These are phyloP conservation scores for Pelargonium australe DNA, from an alignment of 441 rosid species.

Conservation along the genomic window DNA sequence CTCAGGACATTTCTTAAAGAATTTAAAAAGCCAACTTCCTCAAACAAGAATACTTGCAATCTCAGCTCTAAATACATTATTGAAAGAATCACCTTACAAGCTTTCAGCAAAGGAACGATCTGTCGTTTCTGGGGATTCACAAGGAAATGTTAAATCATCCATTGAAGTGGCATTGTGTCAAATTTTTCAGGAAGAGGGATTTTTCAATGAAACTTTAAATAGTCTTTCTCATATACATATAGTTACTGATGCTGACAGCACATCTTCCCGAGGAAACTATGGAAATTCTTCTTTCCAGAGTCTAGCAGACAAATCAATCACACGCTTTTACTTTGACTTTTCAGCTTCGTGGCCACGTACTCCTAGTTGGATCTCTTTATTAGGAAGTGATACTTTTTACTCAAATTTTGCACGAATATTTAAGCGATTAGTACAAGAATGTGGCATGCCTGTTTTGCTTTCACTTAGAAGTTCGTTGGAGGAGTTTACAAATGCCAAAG, in stretches of 20 bases:
- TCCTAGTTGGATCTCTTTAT: conserved; percentile 94
- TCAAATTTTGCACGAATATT: conserved; percentile 91
- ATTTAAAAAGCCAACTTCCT: conserved; percentile 96
- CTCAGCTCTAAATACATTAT: conserved; percentile 87
- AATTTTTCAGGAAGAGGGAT: conserved; percentile 89
- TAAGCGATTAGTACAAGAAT: conserved; percentile 92
- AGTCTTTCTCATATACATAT: conserved; percentile 97
- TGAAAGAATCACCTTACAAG: conserved; percentile 96
- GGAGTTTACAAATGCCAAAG: conserved; percentile 86
- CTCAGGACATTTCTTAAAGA: conserved; percentile 95
- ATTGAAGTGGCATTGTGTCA: conserved; percentile 77
- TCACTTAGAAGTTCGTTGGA: conserved; percentile 69
- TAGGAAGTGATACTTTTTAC: conserved; percentile 90
- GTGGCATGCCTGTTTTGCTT: conserved; percentile 78
- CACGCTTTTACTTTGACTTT: conserved; percentile 93
- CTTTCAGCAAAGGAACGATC: conserved; percentile 46
- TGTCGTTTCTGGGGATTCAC: conserved; percentile 26
- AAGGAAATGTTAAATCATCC: conserved; percentile 52
- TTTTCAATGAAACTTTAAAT: conserved; percentile 78
- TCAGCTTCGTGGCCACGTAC: conserved; percentile 99
- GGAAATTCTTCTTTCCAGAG: conserved; percentile 90
- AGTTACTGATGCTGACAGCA: conserved; percentile 63
- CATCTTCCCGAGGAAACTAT: conserved; percentile 78
- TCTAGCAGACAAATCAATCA: conserved; percentile 89
- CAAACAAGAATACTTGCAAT: conserved; percentile 99